Evolutionary conservation across 2,329 filamentous ascomycete genomes (phyloP), one percentile per base, ranked within the genome.

Genomic region (Eutypa lata): DNA sequence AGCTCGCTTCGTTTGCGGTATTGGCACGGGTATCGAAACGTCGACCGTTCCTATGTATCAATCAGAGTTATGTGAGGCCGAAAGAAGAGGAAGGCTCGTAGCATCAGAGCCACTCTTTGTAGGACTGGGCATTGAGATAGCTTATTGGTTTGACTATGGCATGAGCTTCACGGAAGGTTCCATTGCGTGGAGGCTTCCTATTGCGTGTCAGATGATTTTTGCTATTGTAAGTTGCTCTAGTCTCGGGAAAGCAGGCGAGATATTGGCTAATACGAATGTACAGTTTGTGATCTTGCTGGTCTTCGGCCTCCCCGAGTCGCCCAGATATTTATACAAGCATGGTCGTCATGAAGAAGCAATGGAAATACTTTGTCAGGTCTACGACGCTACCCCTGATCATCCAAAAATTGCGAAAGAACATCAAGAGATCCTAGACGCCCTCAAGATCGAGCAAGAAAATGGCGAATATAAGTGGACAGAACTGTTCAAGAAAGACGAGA

Each of bases 1-100:
- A 13, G 50, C 40, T n/a, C 51, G 53, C 6, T 53, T 47, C 21
- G 47, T 54, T 18, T 47, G 45, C 22, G 53, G 53, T 2, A 49
- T 54, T 21, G 53, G 53, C 11, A 54, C 47, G 21, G 53, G 53
- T 8, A 51, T 51, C 33, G 50, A 71, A 37, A 71, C 68, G 0
- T 66, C 65, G 3, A 73, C 71, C 0, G 67, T 73, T 0, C 70
- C 70, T 0, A 69, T 61, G 68, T 74, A 76, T 51, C 76, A 78
- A 53, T 68, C 72, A 0, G 76, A 79, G 56, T 65, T 77, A 1
- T 75, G 71, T 46, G 69, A 73, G 47, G 68, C 70, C 1, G 64
- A 70, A n/a, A 70, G 70, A 43, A 65, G 76, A 38, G 76, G 75
- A 40, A 68, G 69, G 18, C 66, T 74, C 8, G 72, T 78, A 22